These are phyloP conservation scores for Penicillium sp. DNA, from an alignment of 2,329 filamentous ascomycete genomes.

Conservation along the genomic window DNA sequence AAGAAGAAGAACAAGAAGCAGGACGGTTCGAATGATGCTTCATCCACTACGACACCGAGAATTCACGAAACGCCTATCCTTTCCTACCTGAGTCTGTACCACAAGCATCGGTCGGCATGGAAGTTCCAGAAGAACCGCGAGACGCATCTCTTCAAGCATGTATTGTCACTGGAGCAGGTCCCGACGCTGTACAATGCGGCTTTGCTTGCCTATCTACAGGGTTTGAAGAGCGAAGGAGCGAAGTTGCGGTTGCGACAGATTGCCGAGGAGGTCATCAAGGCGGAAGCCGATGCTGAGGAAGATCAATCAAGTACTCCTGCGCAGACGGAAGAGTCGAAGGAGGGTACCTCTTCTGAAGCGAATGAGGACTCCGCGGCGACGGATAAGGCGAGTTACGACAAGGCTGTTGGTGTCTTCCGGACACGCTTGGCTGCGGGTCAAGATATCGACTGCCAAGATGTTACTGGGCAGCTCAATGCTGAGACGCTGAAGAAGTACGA, in stretches of 20 bases:
- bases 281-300: conserved; percentile 15
- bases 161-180: conserved; percentile 63
- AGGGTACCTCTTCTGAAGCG: too few relatives aligned
- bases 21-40: too few relatives aligned
- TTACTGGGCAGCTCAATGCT: too few relatives aligned
- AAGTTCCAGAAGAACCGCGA: conserved; percentile 96
- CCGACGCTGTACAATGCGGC: conserved; percentile 60
- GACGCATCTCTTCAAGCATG: conserved; percentile 71
- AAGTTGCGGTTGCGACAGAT: conserved; percentile 56
- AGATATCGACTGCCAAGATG: too few relatives aligned
- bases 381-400: too few relatives aligned
- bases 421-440: too few relatives aligned
- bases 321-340: too few relatives aligned
- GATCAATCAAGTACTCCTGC: too few relatives aligned
- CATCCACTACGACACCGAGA: conserved; percentile 7
- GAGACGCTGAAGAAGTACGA: conserved; percentile 18
- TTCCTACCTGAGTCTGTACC: conserved; percentile 68
- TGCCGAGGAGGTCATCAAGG: conserved; percentile 52
- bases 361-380: too few relatives aligned
- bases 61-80: conserved; percentile 50
- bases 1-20: conserved; percentile 20
- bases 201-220: conserved; percentile 68
- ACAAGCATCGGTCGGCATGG: conserved; percentile 63
- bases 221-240: conserved; percentile 66
- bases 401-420: too few relatives aligned